Conservation (phyloP, 2,329 filamentous ascomycete genomes). For the Fusarium protoensiforme region DNA sequence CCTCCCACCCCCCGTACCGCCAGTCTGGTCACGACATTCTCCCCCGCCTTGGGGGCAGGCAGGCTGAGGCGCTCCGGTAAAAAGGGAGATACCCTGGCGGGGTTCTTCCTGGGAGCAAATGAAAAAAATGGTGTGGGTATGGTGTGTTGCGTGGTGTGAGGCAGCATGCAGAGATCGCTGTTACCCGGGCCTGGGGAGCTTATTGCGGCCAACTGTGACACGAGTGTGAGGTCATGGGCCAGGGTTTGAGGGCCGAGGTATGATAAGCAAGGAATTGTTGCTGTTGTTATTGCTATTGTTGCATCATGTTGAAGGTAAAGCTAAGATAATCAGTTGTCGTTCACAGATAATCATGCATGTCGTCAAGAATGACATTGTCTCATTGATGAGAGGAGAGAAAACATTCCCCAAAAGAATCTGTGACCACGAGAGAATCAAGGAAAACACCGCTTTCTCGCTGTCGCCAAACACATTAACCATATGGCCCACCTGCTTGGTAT, state of each 20-base stretch:
- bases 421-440: constrained; percentile 26
- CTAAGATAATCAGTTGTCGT: not conserved
- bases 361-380: constrained; percentile 36
- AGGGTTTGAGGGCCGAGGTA: not conserved
- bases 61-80: not conserved
- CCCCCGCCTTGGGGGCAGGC: not conserved
- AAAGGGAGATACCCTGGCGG: not conserved
- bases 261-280: not conserved
- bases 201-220: not conserved
- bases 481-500: constrained; percentile 24
- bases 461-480: constrained; percentile 33
- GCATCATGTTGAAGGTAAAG: not conserved
- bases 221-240: not conserved
- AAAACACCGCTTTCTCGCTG: constrained; percentile 36
- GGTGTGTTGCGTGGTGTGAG: constrained; percentile 25
- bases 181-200: not conserved
- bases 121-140: constrained; percentile 15
- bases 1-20: too few relatives aligned
- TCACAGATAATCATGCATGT: not conserved
- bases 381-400: constrained; percentile 29
- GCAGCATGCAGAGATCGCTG: not conserved
- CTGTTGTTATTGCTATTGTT: not conserved
- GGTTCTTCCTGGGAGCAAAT: not conserved
- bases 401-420: constrained; percentile 24
- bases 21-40: too few relatives aligned